Percentiles rank a stretch among this genome's conserved stretches.
These are phyloP conservation scores for Macrocystidia cucumis DNA, from an alignment of 1,284 basidiomycete genomes.

Conservation along the genomic window DNA sequence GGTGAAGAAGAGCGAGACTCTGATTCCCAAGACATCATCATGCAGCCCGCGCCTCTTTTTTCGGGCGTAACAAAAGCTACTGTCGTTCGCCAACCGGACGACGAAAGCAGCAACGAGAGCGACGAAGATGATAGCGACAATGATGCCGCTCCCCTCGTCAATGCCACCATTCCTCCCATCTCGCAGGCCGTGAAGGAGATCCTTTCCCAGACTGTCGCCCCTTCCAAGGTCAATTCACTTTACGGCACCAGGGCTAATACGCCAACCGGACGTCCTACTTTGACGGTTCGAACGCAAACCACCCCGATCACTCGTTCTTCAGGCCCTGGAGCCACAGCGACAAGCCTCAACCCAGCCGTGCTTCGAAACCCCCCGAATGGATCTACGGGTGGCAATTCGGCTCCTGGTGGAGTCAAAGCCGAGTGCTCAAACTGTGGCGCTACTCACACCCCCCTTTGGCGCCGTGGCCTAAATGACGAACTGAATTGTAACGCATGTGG, in stretches of 20 bases:
- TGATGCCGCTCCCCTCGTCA: constrained; percentile 11
- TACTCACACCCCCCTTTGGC: constrained; percentile 77
- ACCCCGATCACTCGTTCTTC: constrained; percentile 37
- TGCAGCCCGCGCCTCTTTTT: constrained; percentile 13
- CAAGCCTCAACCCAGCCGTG: constrained; percentile 37
- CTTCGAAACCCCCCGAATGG: constrained; percentile 19
- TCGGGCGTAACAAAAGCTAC: constrained; percentile 9
- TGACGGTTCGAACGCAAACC: constrained; percentile 45
- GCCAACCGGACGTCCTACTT: constrained; percentile 40
- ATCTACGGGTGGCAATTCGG: constrained; percentile 22
- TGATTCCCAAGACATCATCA: constrained; percentile 17
- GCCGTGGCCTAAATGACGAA: constrained; percentile 75
- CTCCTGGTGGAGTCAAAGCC: constrained; percentile 72
- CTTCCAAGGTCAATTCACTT: constrained; percentile 42
- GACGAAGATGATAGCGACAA: constrained; percentile 23
- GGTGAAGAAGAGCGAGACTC: constrained; percentile 6
- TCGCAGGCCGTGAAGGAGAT: constrained; percentile 28
- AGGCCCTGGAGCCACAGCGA: constrained; percentile 55
- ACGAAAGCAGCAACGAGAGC: constrained; percentile 21
- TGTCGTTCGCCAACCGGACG: constrained; percentile 16
- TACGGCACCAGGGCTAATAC: constrained; percentile 38
- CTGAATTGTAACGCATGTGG: constrained; percentile 81
- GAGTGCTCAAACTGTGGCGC: constrained; percentile 81
- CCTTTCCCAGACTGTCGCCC: constrained; percentile 40
- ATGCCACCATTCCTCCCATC: constrained; percentile 25